These are phyloP conservation scores for Paramecium biaurelia DNA, from an alignment of 73 alveolate species.

Conservation along the genomic window DNA sequence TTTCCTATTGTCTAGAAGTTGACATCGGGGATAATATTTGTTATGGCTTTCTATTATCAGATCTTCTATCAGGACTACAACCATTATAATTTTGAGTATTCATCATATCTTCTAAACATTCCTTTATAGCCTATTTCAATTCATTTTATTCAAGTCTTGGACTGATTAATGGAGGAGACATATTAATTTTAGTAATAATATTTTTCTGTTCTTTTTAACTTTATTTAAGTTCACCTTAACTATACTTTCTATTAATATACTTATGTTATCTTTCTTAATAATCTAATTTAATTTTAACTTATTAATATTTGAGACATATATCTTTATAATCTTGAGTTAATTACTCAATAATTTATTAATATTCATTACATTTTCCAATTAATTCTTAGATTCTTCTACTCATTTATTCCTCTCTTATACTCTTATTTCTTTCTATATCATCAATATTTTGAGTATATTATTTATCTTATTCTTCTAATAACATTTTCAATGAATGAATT, in stretches of 20 bases:
- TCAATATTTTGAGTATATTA: background rate
- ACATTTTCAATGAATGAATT: background rate
- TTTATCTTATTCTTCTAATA: background rate
- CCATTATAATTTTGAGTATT: background rate
- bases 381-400: background rate
- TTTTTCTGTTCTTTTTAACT: background rate
- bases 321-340: conserved; percentile 4
- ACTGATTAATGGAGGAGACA: background rate
- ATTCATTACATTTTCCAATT: background rate
- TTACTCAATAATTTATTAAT: background rate
- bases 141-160: background rate
- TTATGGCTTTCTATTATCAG: background rate
- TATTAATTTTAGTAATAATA: background rate
- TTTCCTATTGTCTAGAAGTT: background rate
- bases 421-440: background rate
- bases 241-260: background rate
- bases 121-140: background rate
- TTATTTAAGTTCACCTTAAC: background rate
- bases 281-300: background rate
- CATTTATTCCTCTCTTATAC: background rate
- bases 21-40: background rate
- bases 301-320: background rate
- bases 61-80: background rate
- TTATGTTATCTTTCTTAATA: background rate
- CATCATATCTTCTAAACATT: background rate